These are phyloP conservation scores for Mentha longifolia DNA, from an alignment of 257 asterid genomes.

Conservation along the genomic window DNA sequence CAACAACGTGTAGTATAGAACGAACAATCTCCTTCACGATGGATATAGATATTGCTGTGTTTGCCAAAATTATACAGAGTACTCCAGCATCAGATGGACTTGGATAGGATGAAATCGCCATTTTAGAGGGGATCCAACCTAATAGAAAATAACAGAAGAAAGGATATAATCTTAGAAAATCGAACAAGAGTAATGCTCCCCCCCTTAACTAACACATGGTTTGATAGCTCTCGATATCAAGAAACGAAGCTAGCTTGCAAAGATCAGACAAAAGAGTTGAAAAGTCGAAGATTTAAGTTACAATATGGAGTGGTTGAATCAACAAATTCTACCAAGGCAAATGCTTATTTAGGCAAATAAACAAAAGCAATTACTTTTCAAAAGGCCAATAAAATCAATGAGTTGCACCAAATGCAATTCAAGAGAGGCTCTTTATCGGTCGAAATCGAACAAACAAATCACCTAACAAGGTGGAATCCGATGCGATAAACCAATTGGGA, in stretches of 20 bases:
- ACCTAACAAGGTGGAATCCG: slow-evolving; percentile 5
- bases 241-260: neutral
- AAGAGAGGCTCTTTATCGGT: slow-evolving; percentile 6
- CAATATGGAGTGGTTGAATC: neutral
- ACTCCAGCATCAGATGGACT: slow-evolving; percentile 85
- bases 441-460: neutral
- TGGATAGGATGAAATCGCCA: slow-evolving; percentile 85
- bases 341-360: slow-evolving; percentile 16
- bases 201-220: neutral
- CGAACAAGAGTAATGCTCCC: too few species aligned
- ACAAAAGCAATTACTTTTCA: slow-evolving; percentile 1
- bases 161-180: neutral
- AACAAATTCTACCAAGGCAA: slow-evolving; percentile 21
- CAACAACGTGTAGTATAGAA: slow-evolving; percentile 65
- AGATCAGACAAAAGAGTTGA: too few species aligned
- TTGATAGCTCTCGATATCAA: neutral
- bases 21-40: slow-evolving; percentile 66
- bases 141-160: slow-evolving; percentile 17
- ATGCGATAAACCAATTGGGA: neutral
- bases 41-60: slow-evolving; percentile 82
- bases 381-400: slow-evolving; percentile 15
- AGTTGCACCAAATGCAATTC: neutral
- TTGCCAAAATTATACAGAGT: slow-evolving; percentile 70
- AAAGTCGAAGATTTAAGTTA: neutral
- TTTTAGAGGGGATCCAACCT: slow-evolving; percentile 39